These are phyloP conservation scores for Coemansia sp. DNA, from an alignment of 192 early-diverging fungal species.

Conservation along the genomic window DNA sequence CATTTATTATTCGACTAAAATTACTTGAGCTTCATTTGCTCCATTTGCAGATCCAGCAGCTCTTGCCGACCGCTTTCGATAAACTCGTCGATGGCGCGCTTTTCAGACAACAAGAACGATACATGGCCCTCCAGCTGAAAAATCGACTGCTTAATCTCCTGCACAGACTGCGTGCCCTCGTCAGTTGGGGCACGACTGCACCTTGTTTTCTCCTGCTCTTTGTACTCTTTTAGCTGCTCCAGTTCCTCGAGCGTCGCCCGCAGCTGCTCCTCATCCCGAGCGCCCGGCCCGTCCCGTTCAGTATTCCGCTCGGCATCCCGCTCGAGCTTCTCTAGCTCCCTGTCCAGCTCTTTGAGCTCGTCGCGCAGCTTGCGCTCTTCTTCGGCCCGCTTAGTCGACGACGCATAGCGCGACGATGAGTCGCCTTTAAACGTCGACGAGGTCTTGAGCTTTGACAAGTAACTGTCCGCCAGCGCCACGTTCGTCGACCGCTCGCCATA, in stretches of 20 bases:
- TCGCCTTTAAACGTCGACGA: constrained; percentile 54
- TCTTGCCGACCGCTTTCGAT: constrained; percentile 33
- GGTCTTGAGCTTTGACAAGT: constrained; percentile 50
- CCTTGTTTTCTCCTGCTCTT: constrained; percentile 27
- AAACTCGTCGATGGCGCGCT: constrained; percentile 50
- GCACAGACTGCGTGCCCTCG: constrained; percentile 19
- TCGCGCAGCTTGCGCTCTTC: constrained; percentile 41
- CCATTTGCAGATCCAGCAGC: constrained; percentile 47
- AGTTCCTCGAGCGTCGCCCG: constrained; percentile 30
- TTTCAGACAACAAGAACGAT: constrained; percentile 39
- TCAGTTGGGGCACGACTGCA: constrained; percentile 2
- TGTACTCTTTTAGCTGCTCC: constrained; percentile 26
- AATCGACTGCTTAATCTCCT: constrained; percentile 49
- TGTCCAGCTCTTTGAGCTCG: constrained; percentile 49
- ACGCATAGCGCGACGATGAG: constrained; percentile 45
- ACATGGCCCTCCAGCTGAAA: constrained; percentile 48
- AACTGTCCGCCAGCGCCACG: constrained; percentile 55
- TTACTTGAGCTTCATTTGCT: constrained; percentile 38
- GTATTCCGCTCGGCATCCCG: not conserved
- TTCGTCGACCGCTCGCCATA: constrained; percentile 54
- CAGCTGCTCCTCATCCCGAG: constrained; percentile 4
- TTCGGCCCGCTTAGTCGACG: constrained; percentile 43
- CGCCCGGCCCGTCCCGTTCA: not conserved
- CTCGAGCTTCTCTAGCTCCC: constrained; percentile 25
- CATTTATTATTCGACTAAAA: not conserved